Base-by-base conservation (phyloP, 495 filamentous ascomycete species). In the Xylaria castorea region DNA sequence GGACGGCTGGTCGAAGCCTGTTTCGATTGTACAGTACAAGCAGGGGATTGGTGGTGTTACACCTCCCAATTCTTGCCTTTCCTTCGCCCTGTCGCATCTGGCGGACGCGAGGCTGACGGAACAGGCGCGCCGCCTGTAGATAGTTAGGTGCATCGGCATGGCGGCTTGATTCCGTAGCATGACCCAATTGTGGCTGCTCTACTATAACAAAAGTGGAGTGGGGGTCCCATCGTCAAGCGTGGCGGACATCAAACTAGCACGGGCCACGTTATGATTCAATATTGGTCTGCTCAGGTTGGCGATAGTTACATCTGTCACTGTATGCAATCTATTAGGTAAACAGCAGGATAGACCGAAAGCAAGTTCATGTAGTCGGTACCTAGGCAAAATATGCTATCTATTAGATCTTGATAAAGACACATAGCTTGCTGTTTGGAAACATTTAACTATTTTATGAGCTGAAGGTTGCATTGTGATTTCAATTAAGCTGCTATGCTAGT, bases 21-120 rank as follows among this genome's bases (percentile, higher is more conserved):
- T 16, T 65, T 65, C 20, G 0, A 22, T 22, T 44, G 42, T 11
- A 46, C 14, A 8, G 38, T 65, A 20, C 18, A 30, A 12, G 12
- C 32, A 42, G 61, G 60, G 20, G 18, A 64, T 64, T 44, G 61
- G 36, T 44, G 61, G 60, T 67, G 32, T 67, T 46, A 46, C 46
- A 38, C 64, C 27, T 67, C 46, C 64, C 64, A 51, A 53, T 20
- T 46, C 25, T 53, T 16, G 16, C 22, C 64, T 30, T 44, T 68
- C 36, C 66, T 44, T 57, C 66, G 32, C 48, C 50, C 66, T 32
- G 58, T 61, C 58, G 66, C 38, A 64, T 42, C 61, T 64, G 61
- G 61, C 50, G 36, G 9, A 27, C 60, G 48, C 61, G 51, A 71
- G 69, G 69, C 69, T 71, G 61, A 65, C 69, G 44, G 22, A 25